Evolutionary conservation across 1,139 yeast species (phyloP).

Genomic region (Kodamaea arcana): DNA sequence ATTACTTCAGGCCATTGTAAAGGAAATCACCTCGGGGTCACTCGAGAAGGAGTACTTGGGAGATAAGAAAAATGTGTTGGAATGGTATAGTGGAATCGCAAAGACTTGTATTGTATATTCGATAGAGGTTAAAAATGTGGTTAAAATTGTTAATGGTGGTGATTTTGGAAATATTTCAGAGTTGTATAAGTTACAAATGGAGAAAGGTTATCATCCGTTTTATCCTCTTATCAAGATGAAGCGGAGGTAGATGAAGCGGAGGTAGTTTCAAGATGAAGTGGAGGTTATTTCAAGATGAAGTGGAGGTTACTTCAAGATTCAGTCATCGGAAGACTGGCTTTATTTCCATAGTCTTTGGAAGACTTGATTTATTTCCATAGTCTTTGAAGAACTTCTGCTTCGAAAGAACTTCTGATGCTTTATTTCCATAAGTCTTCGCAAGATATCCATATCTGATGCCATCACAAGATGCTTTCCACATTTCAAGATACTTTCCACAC

Average conservation of each 20-base stretch:
- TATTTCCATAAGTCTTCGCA: no score
- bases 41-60: constrained; percentile 15
- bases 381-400: no score
- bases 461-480: no score
- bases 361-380: no score
- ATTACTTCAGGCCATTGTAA: constrained; percentile 7
- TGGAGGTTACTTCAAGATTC: no score
- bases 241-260: not conserved
- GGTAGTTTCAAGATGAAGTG: no score
- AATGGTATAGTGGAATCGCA: constrained; percentile 23
- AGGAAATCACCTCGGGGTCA: constrained; percentile 10
- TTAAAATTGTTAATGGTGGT: constrained; percentile 8
- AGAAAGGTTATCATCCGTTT: constrained; percentile 34
- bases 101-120: constrained; percentile 24
- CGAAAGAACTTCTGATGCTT: no score
- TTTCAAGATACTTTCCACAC: no score
- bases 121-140: constrained; percentile 16
- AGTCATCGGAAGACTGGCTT: no score
- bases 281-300: no score
- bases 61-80: constrained; percentile 12
- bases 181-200: constrained; percentile 14
- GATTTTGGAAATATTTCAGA: constrained; percentile 7
- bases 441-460: no score
- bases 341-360: no score
- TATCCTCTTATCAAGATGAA: constrained; percentile 31